phyloP scores from a whole-genome alignment of 1,284 basidiomycete species.

The Boletellus sp. region DNA sequence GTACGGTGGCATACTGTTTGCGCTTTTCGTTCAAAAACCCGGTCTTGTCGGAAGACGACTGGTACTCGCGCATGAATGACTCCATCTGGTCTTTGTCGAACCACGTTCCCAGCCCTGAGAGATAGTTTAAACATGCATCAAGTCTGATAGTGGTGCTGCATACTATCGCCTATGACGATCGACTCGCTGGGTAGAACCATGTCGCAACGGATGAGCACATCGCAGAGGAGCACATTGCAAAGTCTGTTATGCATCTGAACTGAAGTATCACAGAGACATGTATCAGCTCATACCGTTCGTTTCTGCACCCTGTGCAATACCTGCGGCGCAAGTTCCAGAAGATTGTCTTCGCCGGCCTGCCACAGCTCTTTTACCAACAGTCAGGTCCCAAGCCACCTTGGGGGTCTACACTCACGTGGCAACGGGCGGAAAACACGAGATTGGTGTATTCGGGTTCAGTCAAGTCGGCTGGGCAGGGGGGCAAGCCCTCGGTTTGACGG shows the following conservation, averaged over 20 bases:
- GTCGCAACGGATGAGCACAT: background rate
- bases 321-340: slow-evolving; percentile 1
- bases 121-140: background rate
- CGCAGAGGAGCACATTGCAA: background rate
- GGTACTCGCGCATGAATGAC: slow-evolving; percentile 12
- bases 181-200: slow-evolving; percentile 4
- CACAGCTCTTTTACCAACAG: background rate
- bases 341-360: background rate
- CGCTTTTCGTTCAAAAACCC: slow-evolving; percentile 8
- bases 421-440: slow-evolving; percentile 21
- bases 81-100: slow-evolving; percentile 13
- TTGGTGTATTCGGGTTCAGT: slow-evolving; percentile 31
- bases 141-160: background rate
- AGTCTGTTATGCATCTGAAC: slow-evolving; percentile 4
- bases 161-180: slow-evolving; percentile 3
- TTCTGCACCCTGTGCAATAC: slow-evolving; percentile 3
- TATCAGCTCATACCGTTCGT: slow-evolving; percentile 5
- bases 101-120: slow-evolving; percentile 4
- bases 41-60: slow-evolving; percentile 6
- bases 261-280: background rate
- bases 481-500: slow-evolving; percentile 16
- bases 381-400: background rate
- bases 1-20: background rate
- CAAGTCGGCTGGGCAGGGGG: slow-evolving; percentile 31
- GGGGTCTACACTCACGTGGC: slow-evolving; percentile 1